phyloP scores from a whole-genome alignment of 306 rosid genomes.

The Medicago arabica region DNA sequence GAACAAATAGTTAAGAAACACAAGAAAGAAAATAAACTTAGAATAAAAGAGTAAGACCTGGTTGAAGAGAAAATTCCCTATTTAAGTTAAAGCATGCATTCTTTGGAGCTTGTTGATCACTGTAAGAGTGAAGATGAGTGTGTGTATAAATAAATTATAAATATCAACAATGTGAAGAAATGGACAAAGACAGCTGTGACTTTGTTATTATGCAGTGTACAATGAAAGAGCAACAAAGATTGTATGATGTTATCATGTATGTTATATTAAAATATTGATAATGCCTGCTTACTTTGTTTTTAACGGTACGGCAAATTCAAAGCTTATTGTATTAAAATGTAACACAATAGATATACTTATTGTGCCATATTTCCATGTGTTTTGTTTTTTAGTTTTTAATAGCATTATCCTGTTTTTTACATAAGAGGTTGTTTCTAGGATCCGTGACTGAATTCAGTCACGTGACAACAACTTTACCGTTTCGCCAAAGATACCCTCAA shows the following conservation, averaged over 20 bases:
- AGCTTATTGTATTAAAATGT: background rate
- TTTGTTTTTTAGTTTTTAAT: no score
- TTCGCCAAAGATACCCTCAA: no score
- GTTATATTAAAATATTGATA: background rate
- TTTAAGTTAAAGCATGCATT: background rate
- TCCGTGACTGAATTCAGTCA: no score
- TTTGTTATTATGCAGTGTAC: background rate
- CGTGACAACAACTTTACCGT: no score
- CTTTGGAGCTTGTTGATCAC: background rate
- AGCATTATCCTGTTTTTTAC: no score
- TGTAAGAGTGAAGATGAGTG: background rate
- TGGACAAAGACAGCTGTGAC: background rate
- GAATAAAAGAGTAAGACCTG: background rate
- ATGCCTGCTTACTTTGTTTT: background rate
- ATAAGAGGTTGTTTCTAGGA: no score
- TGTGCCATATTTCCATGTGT: no score
- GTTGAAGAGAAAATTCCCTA: background rate
- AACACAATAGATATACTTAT: no score
- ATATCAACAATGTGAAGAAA: background rate
- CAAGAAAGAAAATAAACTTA: background rate
- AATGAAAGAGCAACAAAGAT: background rate
- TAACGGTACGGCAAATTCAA: background rate
- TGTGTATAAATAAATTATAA: slow-evolving; percentile 1
- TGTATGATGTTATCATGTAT: background rate
- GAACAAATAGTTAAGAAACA: background rate